Evolutionary conservation across 768 basidiomycete genomes (phyloP).

Genomic region (Vararia minispora): DNA sequence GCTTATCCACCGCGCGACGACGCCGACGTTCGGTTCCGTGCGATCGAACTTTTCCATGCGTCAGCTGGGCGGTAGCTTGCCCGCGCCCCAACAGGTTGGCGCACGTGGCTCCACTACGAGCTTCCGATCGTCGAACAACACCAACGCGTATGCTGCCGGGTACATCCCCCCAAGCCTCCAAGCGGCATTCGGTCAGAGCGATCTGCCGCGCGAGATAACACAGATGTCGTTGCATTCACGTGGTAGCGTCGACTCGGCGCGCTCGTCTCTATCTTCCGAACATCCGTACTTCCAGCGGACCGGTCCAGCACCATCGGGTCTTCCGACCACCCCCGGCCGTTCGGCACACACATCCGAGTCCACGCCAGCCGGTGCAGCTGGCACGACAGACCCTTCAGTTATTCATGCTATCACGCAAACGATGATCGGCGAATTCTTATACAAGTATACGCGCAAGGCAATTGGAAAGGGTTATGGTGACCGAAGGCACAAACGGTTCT

Average conservation of each 20-base stretch:
- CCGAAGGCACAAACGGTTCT: constrained; percentile 87
- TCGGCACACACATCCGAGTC: constrained; percentile 9
- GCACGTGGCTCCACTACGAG: constrained; percentile 72
- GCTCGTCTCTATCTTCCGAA: constrained; percentile 78
- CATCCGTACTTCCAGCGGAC: constrained; percentile 40
- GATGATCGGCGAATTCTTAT: constrained; percentile 98
- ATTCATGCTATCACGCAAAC: constrained; percentile 99
- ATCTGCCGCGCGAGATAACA: constrained; percentile 49
- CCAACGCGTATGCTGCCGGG: constrained; percentile 39
- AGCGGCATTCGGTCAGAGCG: constrained; percentile 41
- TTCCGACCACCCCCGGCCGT: constrained; percentile 36
- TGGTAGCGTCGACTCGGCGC: constrained; percentile 55
- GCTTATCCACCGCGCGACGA: constrained; percentile 85
- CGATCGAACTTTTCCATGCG: constrained; percentile 41
- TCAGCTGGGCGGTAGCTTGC: constrained; percentile 66
- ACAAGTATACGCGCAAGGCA: constrained; percentile 88
- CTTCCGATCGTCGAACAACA: constrained; percentile 65
- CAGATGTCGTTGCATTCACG: constrained; percentile 63
- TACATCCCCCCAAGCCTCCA: constrained; percentile 29
- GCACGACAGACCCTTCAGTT: constrained; percentile 73
- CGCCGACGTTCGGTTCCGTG: constrained; percentile 64
- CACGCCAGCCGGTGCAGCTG: constrained; percentile 14
- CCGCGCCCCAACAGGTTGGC: constrained; percentile 57
- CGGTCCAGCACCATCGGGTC: constrained; percentile 20
- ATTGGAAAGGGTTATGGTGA: constrained; percentile 89